Evolutionary conservation across 2,329 filamentous ascomycete genomes (phyloP).

Genomic region (Zymoseptoria passerinii): DNA sequence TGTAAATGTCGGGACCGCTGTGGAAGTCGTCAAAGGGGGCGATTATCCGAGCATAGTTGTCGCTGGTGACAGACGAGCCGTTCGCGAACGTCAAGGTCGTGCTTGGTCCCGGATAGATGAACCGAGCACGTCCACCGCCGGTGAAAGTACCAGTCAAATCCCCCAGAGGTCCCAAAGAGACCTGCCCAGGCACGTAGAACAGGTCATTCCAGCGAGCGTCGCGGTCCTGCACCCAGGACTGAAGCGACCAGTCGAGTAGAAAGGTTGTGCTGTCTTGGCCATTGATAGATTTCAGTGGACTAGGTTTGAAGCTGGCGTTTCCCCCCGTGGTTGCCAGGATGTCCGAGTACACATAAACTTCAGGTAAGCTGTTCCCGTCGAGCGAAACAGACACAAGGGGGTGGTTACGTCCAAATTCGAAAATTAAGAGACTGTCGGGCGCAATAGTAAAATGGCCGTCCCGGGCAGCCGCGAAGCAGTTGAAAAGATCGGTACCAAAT

Average conservation of each 20-base stretch:
- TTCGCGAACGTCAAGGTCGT: slow-evolving; percentile 41
- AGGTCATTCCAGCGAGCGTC: slow-evolving; percentile 50
- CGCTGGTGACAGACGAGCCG: slow-evolving; percentile 33
- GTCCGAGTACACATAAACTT: slow-evolving; percentile 48
- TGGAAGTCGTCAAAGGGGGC: slow-evolving; percentile 35
- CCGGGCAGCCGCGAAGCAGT: slow-evolving; percentile 47
- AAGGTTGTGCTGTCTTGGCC: slow-evolving; percentile 46
- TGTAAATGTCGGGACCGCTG: slow-evolving; percentile 36
- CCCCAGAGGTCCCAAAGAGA: slow-evolving; percentile 34
- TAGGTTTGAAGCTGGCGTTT: slow-evolving; percentile 37
- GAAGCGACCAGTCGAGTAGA: slow-evolving; percentile 40
- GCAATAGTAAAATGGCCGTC: slow-evolving; percentile 51
- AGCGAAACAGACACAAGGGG: slow-evolving; percentile 52
- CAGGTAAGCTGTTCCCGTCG: slow-evolving; percentile 51
- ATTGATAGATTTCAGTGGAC: slow-evolving; percentile 48
- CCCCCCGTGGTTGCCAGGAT: slow-evolving; percentile 35
- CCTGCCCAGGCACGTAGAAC: slow-evolving; percentile 39
- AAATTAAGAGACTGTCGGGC: slow-evolving; percentile 46
- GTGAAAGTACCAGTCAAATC: slow-evolving; percentile 38
- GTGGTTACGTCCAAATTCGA: slow-evolving; percentile 43
- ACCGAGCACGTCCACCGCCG: slow-evolving; percentile 37
- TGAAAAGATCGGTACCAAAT: slow-evolving; percentile 45
- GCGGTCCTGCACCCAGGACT: slow-evolving; percentile 42
- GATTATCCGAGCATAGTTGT: slow-evolving; percentile 39
- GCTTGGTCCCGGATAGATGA: slow-evolving; percentile 35